Evolutionary conservation across 768 basidiomycete species (phyloP).

Genomic region (Xanthoconium purpureum): DNA sequence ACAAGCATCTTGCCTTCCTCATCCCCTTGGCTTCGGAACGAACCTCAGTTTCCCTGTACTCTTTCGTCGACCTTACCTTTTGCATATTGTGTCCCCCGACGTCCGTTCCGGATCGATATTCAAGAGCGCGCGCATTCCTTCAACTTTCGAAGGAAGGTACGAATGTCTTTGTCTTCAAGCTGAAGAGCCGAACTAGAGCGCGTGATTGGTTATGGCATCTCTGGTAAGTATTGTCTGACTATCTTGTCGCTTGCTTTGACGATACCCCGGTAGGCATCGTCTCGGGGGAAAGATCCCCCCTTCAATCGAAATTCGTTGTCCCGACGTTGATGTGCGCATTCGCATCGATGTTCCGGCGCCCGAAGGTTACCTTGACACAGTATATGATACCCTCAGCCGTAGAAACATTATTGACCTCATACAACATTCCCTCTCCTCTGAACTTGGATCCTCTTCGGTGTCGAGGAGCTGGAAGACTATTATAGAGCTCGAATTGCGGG

Average conservation of each 20-base stretch:
- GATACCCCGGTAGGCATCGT: slow-evolving; percentile 48
- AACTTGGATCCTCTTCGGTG: slow-evolving; percentile 22
- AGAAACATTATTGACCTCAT: slow-evolving; percentile 64
- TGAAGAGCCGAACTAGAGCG: slow-evolving; percentile 71
- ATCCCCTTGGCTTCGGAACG: slow-evolving; percentile 64
- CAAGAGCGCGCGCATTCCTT: slow-evolving; percentile 48
- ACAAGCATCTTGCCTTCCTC: slow-evolving; percentile 75
- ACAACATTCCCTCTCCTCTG: slow-evolving; percentile 43
- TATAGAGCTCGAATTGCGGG: slow-evolving; percentile 48
- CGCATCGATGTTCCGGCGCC: slow-evolving; percentile 63
- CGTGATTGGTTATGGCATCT: slow-evolving; percentile 90
- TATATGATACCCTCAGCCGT: slow-evolving; percentile 52
- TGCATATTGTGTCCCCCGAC: slow-evolving; percentile 67
- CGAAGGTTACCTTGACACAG: slow-evolving; percentile 36
- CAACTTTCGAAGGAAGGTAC: slow-evolving; percentile 60
- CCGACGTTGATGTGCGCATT: slow-evolving; percentile 62
- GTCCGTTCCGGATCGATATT: slow-evolving; percentile 35
- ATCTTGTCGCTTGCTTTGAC: not conserved
- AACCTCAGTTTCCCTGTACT: slow-evolving; percentile 82
- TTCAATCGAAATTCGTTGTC: slow-evolving; percentile 67
- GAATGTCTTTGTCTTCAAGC: slow-evolving; percentile 84
- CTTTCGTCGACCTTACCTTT: slow-evolving; percentile 82
- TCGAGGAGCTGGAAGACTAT: slow-evolving; percentile 58
- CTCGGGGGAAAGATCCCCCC: slow-evolving; percentile 71
- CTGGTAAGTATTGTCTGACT: slow-evolving; percentile 47